Base-by-base conservation (phyloP, 345 rosid species). In the Laguncularia racemosa region DNA sequence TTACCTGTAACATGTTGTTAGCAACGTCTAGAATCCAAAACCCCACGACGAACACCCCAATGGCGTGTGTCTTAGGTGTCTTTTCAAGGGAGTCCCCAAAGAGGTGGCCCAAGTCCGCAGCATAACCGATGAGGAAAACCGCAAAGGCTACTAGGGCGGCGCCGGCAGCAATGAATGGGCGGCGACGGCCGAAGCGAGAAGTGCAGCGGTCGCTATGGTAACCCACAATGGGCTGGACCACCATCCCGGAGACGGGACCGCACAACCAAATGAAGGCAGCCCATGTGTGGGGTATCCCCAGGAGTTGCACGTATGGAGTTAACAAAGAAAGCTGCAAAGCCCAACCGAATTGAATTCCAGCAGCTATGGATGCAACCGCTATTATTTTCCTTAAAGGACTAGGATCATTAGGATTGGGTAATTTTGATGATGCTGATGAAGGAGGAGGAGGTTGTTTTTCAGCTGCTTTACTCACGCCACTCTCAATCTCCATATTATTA, bases 321-420 rank as follows among this genome's bases (percentile, higher is more conserved):
- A 92, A 53, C 1, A 92, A 72, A 16, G 96, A 92, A 12, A 92
- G 83, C 61, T 92, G 98, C 1, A 92, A 63, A 4, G 98, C 96
- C 98, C 98, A 92, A 0, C 98, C 96, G 67, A 92, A 92, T 63
- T 92, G 95, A 47, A 92, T 58, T 6, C 98, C 98, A 13, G 93
- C 93, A 0, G 93, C 98, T 3, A 92, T 80, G 1, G 98, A 73
- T 3, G 98, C 72, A 15, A 92, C 93, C 49, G 69, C 26, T 38
- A 86, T 64, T 50, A 80, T 81, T 74, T 89, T 80, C 64, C 70
- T 61, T n/a, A 76, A 40, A 6, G 78, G 69, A 16, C 50, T 52
- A n/a, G 67, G 20, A 21, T n/a, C n/a, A n/a, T n/a, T n/a, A n/a
- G n/a, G n/a, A n/a, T n/a, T n/a, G n/a, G n/a, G n/a, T n/a, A n/a